Percentiles rank a stretch among this genome's conserved stretches.
Conservation (phyloP, 129 eudicot genomes). For the Flaveria trinervia region DNA sequence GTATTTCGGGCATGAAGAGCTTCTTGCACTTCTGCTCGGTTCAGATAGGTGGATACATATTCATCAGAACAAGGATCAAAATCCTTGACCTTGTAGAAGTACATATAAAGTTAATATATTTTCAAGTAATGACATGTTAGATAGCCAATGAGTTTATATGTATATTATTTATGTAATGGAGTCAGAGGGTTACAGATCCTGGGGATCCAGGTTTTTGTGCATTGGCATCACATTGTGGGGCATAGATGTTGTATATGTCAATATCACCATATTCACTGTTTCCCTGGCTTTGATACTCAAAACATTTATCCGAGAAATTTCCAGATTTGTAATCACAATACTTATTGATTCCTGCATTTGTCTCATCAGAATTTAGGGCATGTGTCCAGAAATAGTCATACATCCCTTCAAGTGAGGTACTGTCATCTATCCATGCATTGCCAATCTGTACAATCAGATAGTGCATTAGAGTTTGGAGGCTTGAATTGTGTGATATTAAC, state of each 20-base stretch:
- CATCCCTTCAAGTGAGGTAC: slow-evolving; percentile 16
- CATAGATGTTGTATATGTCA: slow-evolving; percentile 50
- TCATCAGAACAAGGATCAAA: slow-evolving; percentile 53
- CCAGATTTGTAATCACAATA: slow-evolving; percentile 33
- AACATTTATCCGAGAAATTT: slow-evolving; percentile 28
- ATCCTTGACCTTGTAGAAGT: slow-evolving; percentile 34
- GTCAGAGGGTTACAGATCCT: slow-evolving; percentile 44
- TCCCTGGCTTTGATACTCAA: slow-evolving; percentile 7
- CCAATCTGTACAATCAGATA: slow-evolving; percentile 35
- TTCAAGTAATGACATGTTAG: not conserved
- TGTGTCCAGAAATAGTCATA: slow-evolving; percentile 50
- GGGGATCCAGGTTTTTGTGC: slow-evolving; percentile 28
- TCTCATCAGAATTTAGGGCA: slow-evolving; percentile 51
- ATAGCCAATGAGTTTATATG: not conserved
- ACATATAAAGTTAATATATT: not conserved
- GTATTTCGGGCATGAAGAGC: slow-evolving; percentile 50
- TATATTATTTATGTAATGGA: not conserved
- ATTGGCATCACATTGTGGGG: slow-evolving; percentile 40
- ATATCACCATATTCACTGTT: slow-evolving; percentile 27
- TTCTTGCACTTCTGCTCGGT: slow-evolving; percentile 45
- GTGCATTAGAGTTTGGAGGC: not conserved
- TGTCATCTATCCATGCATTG: slow-evolving; percentile 42
- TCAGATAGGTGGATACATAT: slow-evolving; percentile 46
- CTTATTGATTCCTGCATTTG: slow-evolving; percentile 35
- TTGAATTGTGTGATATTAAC: not conserved